These are phyloP conservation scores for Cercospora sp. DNA, from an alignment of 2,329 filamentous ascomycete species.

Conservation along the genomic window DNA sequence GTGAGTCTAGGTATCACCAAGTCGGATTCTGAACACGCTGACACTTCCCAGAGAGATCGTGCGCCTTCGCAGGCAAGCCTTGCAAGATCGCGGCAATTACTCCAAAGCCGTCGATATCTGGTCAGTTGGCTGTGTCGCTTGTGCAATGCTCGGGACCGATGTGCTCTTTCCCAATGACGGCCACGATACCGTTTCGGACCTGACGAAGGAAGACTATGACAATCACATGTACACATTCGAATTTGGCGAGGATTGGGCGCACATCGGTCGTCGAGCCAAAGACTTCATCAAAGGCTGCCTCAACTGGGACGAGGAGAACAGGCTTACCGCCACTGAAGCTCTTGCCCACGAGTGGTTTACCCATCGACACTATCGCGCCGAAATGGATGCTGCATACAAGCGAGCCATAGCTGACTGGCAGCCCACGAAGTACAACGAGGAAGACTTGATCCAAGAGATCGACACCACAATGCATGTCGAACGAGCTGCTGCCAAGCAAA, in stretches of 20 bases:
- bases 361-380: constrained; percentile 48
- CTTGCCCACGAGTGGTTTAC: constrained; percentile 59
- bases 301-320: constrained; percentile 49
- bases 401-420: constrained; percentile 53
- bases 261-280: constrained; percentile 45
- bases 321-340: constrained; percentile 57
- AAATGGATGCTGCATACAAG: constrained; percentile 54
- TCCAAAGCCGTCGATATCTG: constrained; percentile 62
- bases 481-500: not conserved
- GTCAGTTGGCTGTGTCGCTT: constrained; percentile 60
- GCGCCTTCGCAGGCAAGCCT: constrained; percentile 25
- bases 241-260: constrained; percentile 40
- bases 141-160: constrained; percentile 53
- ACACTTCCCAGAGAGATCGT: constrained; percentile 40
- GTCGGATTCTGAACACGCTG: not conserved
- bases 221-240: constrained; percentile 22
- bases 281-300: constrained; percentile 57
- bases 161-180: constrained; percentile 46
- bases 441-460: constrained; percentile 21
- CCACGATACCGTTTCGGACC: constrained; percentile 22
- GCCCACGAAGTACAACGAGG: constrained; percentile 34
- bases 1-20: constrained; percentile 44
- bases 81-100: constrained; percentile 46
- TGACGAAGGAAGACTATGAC: constrained; percentile 48
- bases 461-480: constrained; percentile 22